phyloP scores from a whole-genome alignment of 805 yeast genomes.

The Cyberlindnera subsufficiens region DNA sequence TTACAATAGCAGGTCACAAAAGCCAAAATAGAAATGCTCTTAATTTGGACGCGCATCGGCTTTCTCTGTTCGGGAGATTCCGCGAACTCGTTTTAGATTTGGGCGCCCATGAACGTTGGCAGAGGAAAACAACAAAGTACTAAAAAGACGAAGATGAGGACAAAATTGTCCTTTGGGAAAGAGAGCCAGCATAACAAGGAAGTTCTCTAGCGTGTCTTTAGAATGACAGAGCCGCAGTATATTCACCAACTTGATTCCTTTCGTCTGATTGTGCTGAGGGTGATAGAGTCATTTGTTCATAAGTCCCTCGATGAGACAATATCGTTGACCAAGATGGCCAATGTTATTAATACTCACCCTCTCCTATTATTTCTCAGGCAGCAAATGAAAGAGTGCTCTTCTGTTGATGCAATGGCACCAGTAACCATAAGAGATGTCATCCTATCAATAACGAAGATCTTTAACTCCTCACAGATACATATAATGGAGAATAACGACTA shows the following conservation, averaged over 20 bases:
- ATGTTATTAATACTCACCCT: conserved; percentile 17
- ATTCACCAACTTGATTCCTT: conserved; percentile 14
- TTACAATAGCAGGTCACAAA: no score
- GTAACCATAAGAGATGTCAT: conserved; percentile 20
- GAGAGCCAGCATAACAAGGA: no score
- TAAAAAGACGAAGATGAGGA: no score
- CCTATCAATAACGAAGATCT: conserved; percentile 19
- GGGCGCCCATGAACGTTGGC: no score
- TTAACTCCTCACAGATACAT: conserved; percentile 18
- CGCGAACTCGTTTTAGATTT: no score
- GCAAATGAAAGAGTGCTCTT: conserved; percentile 5
- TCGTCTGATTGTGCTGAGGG: conserved; percentile 20
- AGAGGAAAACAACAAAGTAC: no score
- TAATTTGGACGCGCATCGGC: no score
- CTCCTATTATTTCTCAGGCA: conserved; percentile 8
- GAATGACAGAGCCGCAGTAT: background rate
- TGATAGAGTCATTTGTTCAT: conserved; percentile 21
- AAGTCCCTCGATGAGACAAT: conserved; percentile 19
- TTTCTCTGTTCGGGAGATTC: no score
- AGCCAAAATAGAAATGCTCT: no score
- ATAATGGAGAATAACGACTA: conserved; percentile 21
- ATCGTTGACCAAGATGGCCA: conserved; percentile 17
- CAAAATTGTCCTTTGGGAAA: no score
- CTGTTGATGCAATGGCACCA: conserved; percentile 1
- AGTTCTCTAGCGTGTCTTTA: no score